phyloP scores from a whole-genome alignment of 768 basidiomycete species.

The Boletus sensibilis region DNA sequence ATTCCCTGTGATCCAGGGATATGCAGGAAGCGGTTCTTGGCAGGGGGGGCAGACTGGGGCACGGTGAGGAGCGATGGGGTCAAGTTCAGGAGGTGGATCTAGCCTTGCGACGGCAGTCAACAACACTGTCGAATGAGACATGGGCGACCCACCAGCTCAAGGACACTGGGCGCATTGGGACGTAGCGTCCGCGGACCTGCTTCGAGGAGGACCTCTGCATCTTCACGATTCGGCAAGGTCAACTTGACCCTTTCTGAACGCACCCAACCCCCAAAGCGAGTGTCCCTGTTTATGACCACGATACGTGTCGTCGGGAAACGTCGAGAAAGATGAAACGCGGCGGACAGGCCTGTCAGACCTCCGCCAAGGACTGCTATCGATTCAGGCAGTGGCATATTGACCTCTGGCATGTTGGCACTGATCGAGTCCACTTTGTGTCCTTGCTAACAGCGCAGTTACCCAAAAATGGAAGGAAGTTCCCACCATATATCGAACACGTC shows the following conservation, averaged over 20 bases:
- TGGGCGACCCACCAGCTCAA: constrained; percentile 67
- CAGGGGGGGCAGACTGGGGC: constrained; percentile 65
- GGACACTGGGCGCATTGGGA: constrained; percentile 67
- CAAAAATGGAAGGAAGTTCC: constrained; percentile 11
- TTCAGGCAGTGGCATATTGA: constrained; percentile 10
- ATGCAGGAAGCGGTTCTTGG: constrained; percentile 73
- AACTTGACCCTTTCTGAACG: constrained; percentile 55
- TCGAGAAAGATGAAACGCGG: constrained; percentile 74
- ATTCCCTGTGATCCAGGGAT: constrained; percentile 54
- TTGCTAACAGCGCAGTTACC: background rate
- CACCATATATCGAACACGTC: constrained; percentile 29
- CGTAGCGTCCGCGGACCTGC: constrained; percentile 84
- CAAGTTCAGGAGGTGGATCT: constrained; percentile 80
- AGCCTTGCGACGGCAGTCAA: constrained; percentile 20
- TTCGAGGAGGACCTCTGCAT: constrained; percentile 64
- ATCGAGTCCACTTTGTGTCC: background rate
- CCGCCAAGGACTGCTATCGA: constrained; percentile 74
- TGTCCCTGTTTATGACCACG: constrained; percentile 65
- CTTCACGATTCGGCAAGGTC: constrained; percentile 24
- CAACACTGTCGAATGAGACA: constrained; percentile 1
- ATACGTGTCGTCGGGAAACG: constrained; percentile 59
- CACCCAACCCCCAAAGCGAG: constrained; percentile 85
- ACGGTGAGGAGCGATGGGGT: constrained; percentile 61
- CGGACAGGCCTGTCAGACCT: constrained; percentile 77
- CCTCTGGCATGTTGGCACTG: background rate